These are phyloP conservation scores for Ogataea methylovora DNA, from an alignment of 805 yeast species.

Conservation along the genomic window DNA sequence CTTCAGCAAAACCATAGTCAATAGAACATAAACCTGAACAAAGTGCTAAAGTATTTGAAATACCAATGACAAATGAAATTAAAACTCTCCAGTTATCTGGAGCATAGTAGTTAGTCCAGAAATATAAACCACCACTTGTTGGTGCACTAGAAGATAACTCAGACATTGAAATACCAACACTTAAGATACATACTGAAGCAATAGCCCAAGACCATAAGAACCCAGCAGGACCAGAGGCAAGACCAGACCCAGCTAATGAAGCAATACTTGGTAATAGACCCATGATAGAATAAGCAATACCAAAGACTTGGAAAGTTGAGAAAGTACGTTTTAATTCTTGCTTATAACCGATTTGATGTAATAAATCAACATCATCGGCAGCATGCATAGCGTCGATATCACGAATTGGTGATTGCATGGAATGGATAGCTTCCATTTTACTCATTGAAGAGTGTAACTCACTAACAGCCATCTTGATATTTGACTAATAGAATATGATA, in stretches of 20 bases:
- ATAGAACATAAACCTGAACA: conserved; percentile 58
- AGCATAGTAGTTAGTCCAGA: conserved; percentile 59
- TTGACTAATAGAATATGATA: too few relatives aligned
- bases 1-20: conserved; percentile 56
- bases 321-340: conserved; percentile 60
- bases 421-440: too few relatives aligned
- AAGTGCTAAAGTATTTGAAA: conserved; percentile 56
- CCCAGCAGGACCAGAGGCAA: conserved; percentile 48
- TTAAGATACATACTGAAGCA: conserved; percentile 43
- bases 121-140: conserved; percentile 66
- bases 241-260: conserved; percentile 43
- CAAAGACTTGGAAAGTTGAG: conserved; percentile 57
- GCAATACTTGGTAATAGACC: conserved; percentile 61
- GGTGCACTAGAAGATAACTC: conserved; percentile 63
- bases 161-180: conserved; percentile 53
- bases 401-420: conserved; percentile 19
- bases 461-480: too few relatives aligned
- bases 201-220: conserved; percentile 47
- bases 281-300: conserved; percentile 69
- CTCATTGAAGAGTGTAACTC: too few relatives aligned
- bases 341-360: conserved; percentile 60
- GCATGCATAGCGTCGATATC: conserved; percentile 22
- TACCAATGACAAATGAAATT: conserved; percentile 53
- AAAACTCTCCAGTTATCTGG: conserved; percentile 44
- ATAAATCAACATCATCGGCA: conserved; percentile 24